Evolutionary conservation across 805 yeast species (phyloP), one percentile per base, ranked within the genome.

Genomic region (Schwanniomyces vanrijiae): DNA sequence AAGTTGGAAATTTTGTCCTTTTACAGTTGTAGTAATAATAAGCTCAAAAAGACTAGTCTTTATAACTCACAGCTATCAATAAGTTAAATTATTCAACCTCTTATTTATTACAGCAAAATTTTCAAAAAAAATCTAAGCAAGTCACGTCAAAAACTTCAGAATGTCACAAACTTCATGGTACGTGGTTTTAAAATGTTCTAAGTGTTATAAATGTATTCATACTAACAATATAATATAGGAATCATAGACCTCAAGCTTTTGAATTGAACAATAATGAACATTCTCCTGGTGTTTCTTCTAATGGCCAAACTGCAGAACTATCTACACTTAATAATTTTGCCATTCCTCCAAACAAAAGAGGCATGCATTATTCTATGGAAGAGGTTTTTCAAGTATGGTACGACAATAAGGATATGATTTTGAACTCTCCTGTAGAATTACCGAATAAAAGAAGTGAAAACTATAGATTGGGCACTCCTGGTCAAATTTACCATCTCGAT

Each of bases 351-450:
- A 77, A 75, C 52, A 62, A 62, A 21, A 71, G 66, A 13, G 72
- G 82, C 28, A 65, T 65, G 47, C 64, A 65, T 22, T 82, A 83
- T 55, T 56, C 80, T 5, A 66, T 81, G 61, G 72, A 75, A 24
- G 82, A 83, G 53, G 73, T 83, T 52, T 71, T 83, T 49, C 66
- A 73, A 19, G 75, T 82, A 10, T 83, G 84, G 77, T 61, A 69
- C 31, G 64, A 68, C 18, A 65, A 59, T 48, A 58, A 62, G 47
- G 64, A 56, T 42, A 54, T 51, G 20, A 59, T 64, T 40, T 53
- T 65, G 48, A 43, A 46, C 18, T 33, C 49, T 29, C 33, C 34
- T 10, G 37, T 22, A 11, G 56, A 55, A 6, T 39, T 54, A 14
- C 52, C 54, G 11, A 43, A 47, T 6, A 39, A 50, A 14, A 31